These are phyloP conservation scores for Boletus patriciae DNA, from an alignment of 768 basidiomycete genomes.

Conservation along the genomic window DNA sequence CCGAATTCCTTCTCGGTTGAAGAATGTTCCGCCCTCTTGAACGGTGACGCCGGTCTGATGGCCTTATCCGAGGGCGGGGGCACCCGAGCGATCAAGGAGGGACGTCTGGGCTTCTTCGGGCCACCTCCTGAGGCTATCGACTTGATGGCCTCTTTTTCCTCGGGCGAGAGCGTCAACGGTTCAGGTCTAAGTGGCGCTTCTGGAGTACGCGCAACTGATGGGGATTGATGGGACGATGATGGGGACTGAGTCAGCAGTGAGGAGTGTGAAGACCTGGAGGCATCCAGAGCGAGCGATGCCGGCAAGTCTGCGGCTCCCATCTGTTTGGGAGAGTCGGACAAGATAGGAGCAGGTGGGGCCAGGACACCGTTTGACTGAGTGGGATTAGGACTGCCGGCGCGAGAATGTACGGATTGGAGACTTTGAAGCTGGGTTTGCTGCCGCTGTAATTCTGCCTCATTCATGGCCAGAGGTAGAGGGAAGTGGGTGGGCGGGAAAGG, in stretches of 20 bases:
- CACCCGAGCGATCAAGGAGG: conserved; percentile 22
- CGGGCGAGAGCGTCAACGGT: not conserved
- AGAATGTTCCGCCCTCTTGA: conserved; percentile 19
- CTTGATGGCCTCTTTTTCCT: not conserved
- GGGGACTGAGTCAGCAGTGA: conserved; percentile 7
- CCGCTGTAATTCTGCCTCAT: conserved; percentile 25
- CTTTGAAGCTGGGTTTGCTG: conserved; percentile 29
- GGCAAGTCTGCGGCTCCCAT: conserved; percentile 2
- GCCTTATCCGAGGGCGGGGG: conserved; percentile 19
- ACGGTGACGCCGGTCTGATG: conserved; percentile 16
- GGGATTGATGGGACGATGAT: conserved; percentile 4
- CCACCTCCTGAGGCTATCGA: not conserved
- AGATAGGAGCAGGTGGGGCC: conserved; percentile 6
- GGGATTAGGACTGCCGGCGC: conserved; percentile 18
- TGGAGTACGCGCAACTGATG: not conserved
- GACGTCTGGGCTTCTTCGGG: conserved; percentile 18
- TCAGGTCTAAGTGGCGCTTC: not conserved
- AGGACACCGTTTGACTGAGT: not conserved
- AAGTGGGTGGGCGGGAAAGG: conserved; percentile 72
- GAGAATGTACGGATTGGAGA: conserved; percentile 16
- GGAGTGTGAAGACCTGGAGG: conserved; percentile 1
- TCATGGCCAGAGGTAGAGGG: conserved; percentile 52
- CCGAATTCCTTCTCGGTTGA: conserved; percentile 38
- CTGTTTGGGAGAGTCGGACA: conserved; percentile 26
- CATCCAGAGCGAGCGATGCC: conserved; percentile 4